Evolutionary conservation across 805 yeast genomes (phyloP).

Genomic region (Candida krabiensis): DNA sequence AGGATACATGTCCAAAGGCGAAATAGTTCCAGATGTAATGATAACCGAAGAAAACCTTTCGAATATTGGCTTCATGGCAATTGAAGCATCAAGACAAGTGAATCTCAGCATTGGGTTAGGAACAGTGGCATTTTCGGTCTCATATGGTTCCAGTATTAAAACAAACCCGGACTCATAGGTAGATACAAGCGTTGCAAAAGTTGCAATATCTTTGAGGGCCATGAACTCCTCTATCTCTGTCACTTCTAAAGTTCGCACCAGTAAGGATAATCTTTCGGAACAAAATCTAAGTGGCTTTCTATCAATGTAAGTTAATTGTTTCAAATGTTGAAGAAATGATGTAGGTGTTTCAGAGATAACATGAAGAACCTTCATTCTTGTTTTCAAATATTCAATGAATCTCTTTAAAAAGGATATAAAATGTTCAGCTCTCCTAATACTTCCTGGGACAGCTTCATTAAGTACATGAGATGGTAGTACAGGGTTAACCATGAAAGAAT

Average conservation of each 20-base stretch:
- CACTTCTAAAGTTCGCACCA: constrained; percentile 87
- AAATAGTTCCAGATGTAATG: constrained; percentile 96
- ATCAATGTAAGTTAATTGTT: constrained; percentile 90
- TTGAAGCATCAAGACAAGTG: constrained; percentile 95
- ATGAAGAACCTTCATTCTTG: constrained; percentile 96
- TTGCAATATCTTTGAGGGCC: constrained; percentile 92
- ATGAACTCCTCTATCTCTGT: constrained; percentile 87
- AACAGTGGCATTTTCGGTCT: constrained; percentile 88
- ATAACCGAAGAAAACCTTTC: constrained; percentile 90
- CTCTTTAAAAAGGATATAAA: constrained; percentile 90
- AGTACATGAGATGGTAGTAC: constrained; percentile 81
- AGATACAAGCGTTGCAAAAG: constrained; percentile 93
- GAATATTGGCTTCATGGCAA: constrained; percentile 95
- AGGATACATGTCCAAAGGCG: constrained; percentile 98
- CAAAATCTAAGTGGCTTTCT: constrained; percentile 89
- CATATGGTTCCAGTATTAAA: constrained; percentile 92
- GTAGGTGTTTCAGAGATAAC: constrained; percentile 98
- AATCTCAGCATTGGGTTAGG: constrained; percentile 95
- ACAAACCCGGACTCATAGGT: constrained; percentile 94
- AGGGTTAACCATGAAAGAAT: constrained; percentile 82
- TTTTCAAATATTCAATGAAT: constrained; percentile 89
- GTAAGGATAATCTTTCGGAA: constrained; percentile 82
- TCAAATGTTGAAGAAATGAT: constrained; percentile 88
- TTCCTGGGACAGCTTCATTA: constrained; percentile 95
- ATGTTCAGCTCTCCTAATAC: constrained; percentile 95